These are phyloP conservation scores for Suillus subaureus DNA, from an alignment of 768 basidiomycete species.

Conservation along the genomic window DNA sequence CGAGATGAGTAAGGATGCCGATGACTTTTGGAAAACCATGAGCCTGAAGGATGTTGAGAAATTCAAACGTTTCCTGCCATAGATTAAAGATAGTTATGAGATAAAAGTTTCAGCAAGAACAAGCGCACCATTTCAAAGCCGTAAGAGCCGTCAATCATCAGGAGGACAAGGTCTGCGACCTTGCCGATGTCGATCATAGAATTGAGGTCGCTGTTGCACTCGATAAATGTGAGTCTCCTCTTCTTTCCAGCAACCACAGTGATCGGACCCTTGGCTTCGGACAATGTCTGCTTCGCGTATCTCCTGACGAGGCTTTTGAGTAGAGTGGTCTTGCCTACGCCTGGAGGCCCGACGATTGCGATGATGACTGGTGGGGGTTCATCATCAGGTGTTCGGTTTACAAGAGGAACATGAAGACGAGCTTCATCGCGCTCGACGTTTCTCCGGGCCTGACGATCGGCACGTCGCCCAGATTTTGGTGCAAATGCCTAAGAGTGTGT, in stretches of 20 bases:
- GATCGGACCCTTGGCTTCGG: constrained; percentile 89
- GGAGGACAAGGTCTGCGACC: constrained; percentile 91
- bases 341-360: constrained; percentile 94
- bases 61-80: constrained; percentile 94
- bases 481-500: constrained; percentile 75
- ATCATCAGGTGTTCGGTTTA: constrained; percentile 91
- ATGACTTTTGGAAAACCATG: constrained; percentile 99
- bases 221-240: constrained; percentile 91
- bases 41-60: constrained; percentile 93
- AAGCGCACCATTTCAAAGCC: constrained; percentile 96
- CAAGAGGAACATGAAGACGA: constrained; percentile 92
- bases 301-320: constrained; percentile 89
- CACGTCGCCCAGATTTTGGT: constrained; percentile 85
- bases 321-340: constrained; percentile 95
- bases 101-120: neutral
- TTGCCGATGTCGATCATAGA: constrained; percentile 99
- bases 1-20: constrained; percentile 93
- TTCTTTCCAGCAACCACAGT: constrained; percentile 95
- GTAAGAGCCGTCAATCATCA: constrained; percentile 98
- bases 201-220: constrained; percentile 97
- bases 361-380: constrained; percentile 93
- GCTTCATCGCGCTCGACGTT: constrained; percentile 95
- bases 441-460: constrained; percentile 86
- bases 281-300: constrained; percentile 92
- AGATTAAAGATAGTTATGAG: constrained; percentile 1